Conservation (phyloP, 768 basidiomycete species). For the Amanita phalloides region DNA sequence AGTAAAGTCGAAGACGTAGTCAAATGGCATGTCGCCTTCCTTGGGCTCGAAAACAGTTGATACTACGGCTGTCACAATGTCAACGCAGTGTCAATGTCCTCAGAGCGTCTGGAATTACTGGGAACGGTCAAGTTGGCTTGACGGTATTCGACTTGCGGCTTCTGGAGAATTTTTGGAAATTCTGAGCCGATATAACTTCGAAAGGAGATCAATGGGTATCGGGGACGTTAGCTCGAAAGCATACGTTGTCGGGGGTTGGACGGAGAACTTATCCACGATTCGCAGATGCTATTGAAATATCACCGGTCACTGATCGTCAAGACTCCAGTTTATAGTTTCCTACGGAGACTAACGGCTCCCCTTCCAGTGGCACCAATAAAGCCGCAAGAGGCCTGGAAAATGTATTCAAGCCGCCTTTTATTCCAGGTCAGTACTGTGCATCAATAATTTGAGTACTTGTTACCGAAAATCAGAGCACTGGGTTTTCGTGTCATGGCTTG, state of each 20-base stretch:
- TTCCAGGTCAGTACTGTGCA: conserved; percentile 5
- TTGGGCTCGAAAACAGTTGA: conserved; percentile 62
- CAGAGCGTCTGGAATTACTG: conserved; percentile 29
- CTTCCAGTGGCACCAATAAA: conserved; percentile 55
- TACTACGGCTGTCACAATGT: conserved; percentile 43
- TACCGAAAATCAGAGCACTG: conserved; percentile 70
- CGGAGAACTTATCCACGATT: conserved; percentile 68
- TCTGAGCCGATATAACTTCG: conserved; percentile 67
- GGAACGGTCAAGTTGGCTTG: conserved; percentile 74
- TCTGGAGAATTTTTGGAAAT: conserved; percentile 60
- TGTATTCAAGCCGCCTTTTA: conserved; percentile 70
- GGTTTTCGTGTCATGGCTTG: conserved; percentile 33
- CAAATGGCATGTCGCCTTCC: conserved; percentile 55
- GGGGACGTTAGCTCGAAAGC: conserved; percentile 20
- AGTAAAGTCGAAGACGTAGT: conserved; percentile 79
- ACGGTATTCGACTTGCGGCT: conserved; percentile 65
- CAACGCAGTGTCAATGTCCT: conserved; percentile 9
- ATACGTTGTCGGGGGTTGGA: conserved; percentile 65
- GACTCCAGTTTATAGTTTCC: conserved; percentile 13
- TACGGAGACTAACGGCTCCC: conserved; percentile 65
- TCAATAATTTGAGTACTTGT: conserved; percentile 5
- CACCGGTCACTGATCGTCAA: conserved; percentile 9
- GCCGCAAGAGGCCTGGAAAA: conserved; percentile 63
- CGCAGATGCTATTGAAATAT: conserved; percentile 41
- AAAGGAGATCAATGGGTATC: not conserved